phyloP scores from a whole-genome alignment of 176 grass and related monocot genomes.

The Melocanna baccifera region DNA sequence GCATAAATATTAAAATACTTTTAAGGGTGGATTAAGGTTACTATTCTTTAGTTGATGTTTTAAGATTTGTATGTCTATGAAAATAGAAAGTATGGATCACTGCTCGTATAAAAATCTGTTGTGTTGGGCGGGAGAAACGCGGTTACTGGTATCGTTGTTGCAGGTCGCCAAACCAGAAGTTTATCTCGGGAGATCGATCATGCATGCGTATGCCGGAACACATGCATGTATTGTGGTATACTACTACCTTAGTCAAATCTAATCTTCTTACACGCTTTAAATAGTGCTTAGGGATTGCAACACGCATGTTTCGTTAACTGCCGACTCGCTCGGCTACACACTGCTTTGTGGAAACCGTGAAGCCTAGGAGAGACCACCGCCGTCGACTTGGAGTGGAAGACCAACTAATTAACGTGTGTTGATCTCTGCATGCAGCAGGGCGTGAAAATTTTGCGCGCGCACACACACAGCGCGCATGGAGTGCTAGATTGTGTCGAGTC shows the following conservation, averaged over 20 bases:
- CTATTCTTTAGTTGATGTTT: no score
- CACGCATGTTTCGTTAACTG: not conserved
- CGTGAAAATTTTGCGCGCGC: not conserved
- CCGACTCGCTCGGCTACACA: not conserved
- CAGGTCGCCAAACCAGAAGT: slow-evolving; percentile 3
- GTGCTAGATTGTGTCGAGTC: not conserved
- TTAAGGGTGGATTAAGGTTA: no score
- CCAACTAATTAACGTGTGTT: not conserved
- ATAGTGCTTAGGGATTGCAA: not conserved
- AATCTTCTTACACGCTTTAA: slow-evolving; percentile 22
- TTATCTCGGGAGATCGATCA: not conserved
- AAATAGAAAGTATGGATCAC: no score
- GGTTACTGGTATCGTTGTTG: slow-evolving; percentile 14
- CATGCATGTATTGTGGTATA: no score
- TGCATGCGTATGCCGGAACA: not conserved
- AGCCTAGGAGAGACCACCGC: not conserved
- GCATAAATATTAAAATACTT: no score
- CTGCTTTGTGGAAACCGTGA: slow-evolving; percentile 27
- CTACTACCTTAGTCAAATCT: not conserved
- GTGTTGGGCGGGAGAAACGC: not conserved
- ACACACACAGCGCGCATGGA: not conserved
- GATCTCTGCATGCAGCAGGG: not conserved
- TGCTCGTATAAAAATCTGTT: not conserved
- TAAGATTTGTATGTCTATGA: no score
- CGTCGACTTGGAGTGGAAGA: slow-evolving; percentile 17